Base-by-base conservation (phyloP, 345 rosid genomes). In the Sisymbrium altissimum region DNA sequence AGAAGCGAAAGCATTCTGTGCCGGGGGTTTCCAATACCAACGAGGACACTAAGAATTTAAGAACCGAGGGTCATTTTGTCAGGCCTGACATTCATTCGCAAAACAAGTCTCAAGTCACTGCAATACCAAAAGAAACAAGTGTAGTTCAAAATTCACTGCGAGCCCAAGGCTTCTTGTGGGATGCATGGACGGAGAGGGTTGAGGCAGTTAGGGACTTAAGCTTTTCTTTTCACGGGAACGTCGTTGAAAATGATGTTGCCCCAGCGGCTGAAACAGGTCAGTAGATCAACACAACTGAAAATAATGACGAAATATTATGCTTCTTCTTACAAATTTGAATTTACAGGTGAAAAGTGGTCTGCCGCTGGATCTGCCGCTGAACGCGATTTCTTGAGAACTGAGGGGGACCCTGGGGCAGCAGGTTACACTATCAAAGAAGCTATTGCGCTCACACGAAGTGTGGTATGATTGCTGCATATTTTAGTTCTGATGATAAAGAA, bases 381-480 rank as follows among this genome's bases (percentile, higher is more conserved):
- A 39, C 93, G 98, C 11, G 97, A 94, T 82, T 80, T 82, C 74
- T 77, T 94, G 77, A 83, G 95, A 63, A 88, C 95, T 77, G 97
- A 89, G 45, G 98, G 98, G 19, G 96, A 94, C 70, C 98, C 98
- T 59, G 96, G 87, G 27, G 96, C 93, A 39, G 84, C 80, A 15
- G 97, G 98, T 39, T 91, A 91, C 81, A 86, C 98, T 6, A 87
- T 89, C 79, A 88, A 80, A 81, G 97, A 94, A 88, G 95, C 95
- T 5, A 82, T 89, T 53, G 75, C 88, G 8, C 94, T 91, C 17
- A 74, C 90, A 40, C 84, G 98, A 76, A 94, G 97, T 83, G 90
- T 77, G 83, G 96, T 94, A 13, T 79, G 93, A 81, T 79, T 68
- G 52, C 48, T 32, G 65, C 75, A 30, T 7, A 35, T 71, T 71